Percentiles rank a stretch among this genome's conserved stretches.
Evolutionary conservation across 805 yeast genomes (phyloP).

Genomic region (Candida nitratophila): DNA sequence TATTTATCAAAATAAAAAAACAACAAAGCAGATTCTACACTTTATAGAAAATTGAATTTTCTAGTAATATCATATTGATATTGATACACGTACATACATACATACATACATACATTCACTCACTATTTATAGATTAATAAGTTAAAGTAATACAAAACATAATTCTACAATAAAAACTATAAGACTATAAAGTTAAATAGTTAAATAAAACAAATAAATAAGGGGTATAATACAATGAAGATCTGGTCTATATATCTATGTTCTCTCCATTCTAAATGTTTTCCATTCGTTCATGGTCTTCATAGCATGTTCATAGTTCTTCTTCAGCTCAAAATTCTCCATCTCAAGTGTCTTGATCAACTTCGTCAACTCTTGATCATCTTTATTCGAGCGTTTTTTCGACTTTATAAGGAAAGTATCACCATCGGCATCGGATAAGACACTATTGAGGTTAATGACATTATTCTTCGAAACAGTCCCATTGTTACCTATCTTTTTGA

Average conservation of each 20-base stretch:
- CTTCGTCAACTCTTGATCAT: conserved; percentile 7
- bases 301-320: conserved; percentile 15
- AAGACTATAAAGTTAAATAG: no score
- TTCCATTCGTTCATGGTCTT: conserved; percentile 20
- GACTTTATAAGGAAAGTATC: conserved; percentile 18
- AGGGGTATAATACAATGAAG: no score
- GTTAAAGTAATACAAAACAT: no score
- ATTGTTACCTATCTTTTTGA: neutral
- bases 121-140: no score
- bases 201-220: no score
- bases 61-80: no score
- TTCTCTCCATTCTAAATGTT: conserved; percentile 7
- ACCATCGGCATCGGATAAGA: conserved; percentile 8
- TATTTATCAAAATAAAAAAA: neutral
- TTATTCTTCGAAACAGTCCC: conserved; percentile 1
- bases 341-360: conserved; percentile 14
- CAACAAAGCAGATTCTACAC: no score
- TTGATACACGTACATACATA: neutral
- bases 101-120: no score
- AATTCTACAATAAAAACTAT: no score
- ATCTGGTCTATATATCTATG: no score
- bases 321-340: conserved; percentile 13
- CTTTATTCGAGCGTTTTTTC: conserved; percentile 2
- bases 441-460: neutral
- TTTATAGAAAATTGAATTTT: no score